phyloP scores from a whole-genome alignment of 352 stramenopile species.

The Globisporangium rhizosaccharum region DNA sequence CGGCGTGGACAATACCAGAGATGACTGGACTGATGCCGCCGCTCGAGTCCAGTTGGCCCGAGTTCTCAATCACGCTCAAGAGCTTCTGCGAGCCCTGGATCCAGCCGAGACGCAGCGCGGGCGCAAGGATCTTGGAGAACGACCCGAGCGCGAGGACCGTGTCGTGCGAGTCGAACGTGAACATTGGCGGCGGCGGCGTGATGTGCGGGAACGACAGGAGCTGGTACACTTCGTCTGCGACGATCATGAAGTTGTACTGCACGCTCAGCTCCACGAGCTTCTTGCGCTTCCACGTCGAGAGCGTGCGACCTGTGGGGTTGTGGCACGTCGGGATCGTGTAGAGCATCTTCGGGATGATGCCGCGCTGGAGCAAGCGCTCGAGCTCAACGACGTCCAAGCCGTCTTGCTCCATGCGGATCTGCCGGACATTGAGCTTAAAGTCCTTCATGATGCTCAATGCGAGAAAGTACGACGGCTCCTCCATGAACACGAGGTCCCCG shows the following conservation, averaged over 20 bases:
- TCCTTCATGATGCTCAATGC: conserved; percentile 92
- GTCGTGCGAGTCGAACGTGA: conserved; percentile 77
- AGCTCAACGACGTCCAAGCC: conserved; percentile 83
- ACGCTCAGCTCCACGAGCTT: conserved; percentile 86
- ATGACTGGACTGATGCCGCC: conserved; percentile 92
- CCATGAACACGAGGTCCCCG: conserved; percentile 91
- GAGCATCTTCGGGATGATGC: conserved; percentile 87
- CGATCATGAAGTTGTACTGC: conserved; percentile 87
- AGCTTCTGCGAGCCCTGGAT: conserved; percentile 72
- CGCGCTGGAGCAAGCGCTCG: conserved; percentile 68
- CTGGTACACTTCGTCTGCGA: conserved; percentile 95
- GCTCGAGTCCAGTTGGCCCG: conserved; percentile 89
- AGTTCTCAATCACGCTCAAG: conserved; percentile 65
- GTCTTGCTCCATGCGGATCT: conserved; percentile 89
- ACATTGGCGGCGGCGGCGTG: conserved; percentile 77
- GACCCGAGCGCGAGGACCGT: conserved; percentile 87
- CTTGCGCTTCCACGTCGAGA: conserved; percentile 81
- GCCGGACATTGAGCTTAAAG: conserved; percentile 88
- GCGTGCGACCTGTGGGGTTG: conserved; percentile 90
- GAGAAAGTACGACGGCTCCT: conserved; percentile 93
- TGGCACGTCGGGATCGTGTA: conserved; percentile 94
- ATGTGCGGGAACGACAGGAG: conserved; percentile 90
- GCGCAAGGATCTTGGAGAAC: conserved; percentile 95
- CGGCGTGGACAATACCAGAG: conserved; percentile 80
- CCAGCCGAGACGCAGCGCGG: conserved; percentile 88